These are phyloP conservation scores for Marasmius sp. DNA, from an alignment of 1,284 basidiomycete genomes.

Conservation along the genomic window DNA sequence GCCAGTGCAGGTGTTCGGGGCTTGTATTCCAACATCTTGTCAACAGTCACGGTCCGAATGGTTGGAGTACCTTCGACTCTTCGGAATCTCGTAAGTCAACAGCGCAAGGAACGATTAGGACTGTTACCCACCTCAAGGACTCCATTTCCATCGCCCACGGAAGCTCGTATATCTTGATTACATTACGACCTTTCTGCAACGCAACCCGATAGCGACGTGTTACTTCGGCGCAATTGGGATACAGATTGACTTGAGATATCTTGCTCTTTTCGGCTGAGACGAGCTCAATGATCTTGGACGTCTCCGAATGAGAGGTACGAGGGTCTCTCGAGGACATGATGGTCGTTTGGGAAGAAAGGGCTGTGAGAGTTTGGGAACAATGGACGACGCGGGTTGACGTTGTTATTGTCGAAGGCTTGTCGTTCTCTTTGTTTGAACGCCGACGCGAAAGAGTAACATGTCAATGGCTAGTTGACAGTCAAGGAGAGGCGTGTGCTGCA, in stretches of 20 bases:
- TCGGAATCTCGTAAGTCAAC: background rate
- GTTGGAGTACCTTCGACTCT: background rate
- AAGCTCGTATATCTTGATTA: slow-evolving; percentile 28
- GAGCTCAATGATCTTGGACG: slow-evolving; percentile 21
- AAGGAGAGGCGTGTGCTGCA: too few relatives aligned
- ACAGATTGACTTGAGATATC: slow-evolving; percentile 31
- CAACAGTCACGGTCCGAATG: background rate
- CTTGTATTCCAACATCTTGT: background rate
- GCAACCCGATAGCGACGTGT: slow-evolving; percentile 29
- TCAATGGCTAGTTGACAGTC: too few relatives aligned
- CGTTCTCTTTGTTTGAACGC: too few relatives aligned
- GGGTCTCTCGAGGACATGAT: background rate
- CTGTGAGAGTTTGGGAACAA: background rate
- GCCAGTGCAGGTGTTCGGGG: background rate
- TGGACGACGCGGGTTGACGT: background rate
- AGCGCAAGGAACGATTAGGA: background rate
- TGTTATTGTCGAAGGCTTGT: background rate
- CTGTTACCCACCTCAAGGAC: slow-evolving; percentile 30
- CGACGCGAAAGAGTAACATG: too few relatives aligned
- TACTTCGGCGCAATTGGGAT: slow-evolving; percentile 33
- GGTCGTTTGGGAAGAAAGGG: background rate
- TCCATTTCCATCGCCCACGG: slow-evolving; percentile 28
- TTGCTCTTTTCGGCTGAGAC: slow-evolving; percentile 25
- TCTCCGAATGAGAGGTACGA: background rate
- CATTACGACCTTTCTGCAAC: slow-evolving; percentile 31